These are phyloP conservation scores for Aspergillus novofumigatus DNA, from an alignment of 2,329 filamentous ascomycete genomes.

Conservation along the genomic window DNA sequence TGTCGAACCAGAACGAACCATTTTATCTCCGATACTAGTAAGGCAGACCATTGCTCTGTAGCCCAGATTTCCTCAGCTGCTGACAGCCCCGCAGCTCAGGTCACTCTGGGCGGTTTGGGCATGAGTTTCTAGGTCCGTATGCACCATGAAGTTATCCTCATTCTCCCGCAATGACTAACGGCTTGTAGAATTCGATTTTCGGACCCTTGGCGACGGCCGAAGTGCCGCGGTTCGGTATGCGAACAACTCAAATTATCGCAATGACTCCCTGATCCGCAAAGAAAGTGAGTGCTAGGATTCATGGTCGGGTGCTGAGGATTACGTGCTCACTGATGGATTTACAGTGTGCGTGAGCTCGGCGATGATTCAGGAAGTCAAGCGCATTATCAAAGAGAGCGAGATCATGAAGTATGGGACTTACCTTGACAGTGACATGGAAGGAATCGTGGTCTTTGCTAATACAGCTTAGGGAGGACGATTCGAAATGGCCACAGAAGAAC, in stretches of 20 bases:
- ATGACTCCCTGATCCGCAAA: slow-evolving; percentile 98
- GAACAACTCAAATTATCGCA: slow-evolving; percentile 99
- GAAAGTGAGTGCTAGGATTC: slow-evolving; percentile 66
- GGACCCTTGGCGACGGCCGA: slow-evolving; percentile 84
- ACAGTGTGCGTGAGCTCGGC: slow-evolving; percentile 93
- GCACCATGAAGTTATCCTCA: neutral
- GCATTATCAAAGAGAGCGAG: slow-evolving; percentile 94
- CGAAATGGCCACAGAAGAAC: slow-evolving; percentile 98
- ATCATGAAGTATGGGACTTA: slow-evolving; percentile 74
- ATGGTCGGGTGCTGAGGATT: slow-evolving; percentile 1
- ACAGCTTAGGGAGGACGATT: slow-evolving; percentile 78
- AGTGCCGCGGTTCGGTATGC: slow-evolving; percentile 94
- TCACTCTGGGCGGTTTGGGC: slow-evolving; percentile 93
- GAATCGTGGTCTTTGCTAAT: slow-evolving; percentile 13
- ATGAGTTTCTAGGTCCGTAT: slow-evolving; percentile 85
- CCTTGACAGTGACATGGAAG: neutral
- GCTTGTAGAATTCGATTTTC: slow-evolving; percentile 83
- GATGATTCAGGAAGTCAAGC: slow-evolving; percentile 89
- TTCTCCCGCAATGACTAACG: slow-evolving; percentile 23
- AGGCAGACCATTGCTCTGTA: slow-evolving; percentile 32
- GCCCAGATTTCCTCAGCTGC: slow-evolving; percentile 39
- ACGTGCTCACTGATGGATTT: slow-evolving; percentile 14
- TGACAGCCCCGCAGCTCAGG: slow-evolving; percentile 67
- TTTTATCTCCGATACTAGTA: slow-evolving; percentile 99
- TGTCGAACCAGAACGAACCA: slow-evolving; percentile 68